Evolutionary conservation across 2,329 filamentous ascomycete species (phyloP).

Genomic region (Alternaria postmessia): DNA sequence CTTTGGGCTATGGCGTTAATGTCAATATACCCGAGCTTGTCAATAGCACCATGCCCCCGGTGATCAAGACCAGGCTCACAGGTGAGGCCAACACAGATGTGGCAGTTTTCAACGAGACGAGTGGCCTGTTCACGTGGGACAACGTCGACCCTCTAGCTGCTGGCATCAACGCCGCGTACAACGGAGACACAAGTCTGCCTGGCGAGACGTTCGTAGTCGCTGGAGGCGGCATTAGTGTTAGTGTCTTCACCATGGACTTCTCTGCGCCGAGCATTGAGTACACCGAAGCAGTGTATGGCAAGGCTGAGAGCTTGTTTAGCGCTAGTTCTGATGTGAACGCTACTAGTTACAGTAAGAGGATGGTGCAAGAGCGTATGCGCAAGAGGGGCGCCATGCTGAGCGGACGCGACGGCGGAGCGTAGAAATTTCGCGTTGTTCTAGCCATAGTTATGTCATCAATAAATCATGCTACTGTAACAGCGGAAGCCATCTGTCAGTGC

Average conservation of each 20-base stretch:
- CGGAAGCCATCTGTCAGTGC: background rate
- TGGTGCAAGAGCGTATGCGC: constrained; percentile 27
- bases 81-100: constrained; percentile 59
- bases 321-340: constrained; percentile 3
- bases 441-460: constrained; percentile 7
- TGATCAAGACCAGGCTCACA: constrained; percentile 59
- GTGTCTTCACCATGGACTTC: constrained; percentile 61
- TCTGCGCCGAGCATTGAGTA: constrained; percentile 53
- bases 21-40: constrained; percentile 60
- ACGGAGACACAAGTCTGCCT: constrained; percentile 61
- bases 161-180: constrained; percentile 61
- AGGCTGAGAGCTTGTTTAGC: constrained; percentile 23
- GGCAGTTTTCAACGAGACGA: constrained; percentile 55
- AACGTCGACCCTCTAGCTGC: constrained; percentile 59
- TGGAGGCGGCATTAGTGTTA: constrained; percentile 54
- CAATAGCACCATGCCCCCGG: constrained; percentile 53
- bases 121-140: constrained; percentile 58
- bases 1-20: constrained; percentile 61
- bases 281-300: constrained; percentile 31
- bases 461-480: background rate
- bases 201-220: constrained; percentile 61
- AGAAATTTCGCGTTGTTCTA: background rate
- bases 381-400: constrained; percentile 23
- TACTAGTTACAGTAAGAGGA: constrained; percentile 28
- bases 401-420: constrained; percentile 11